Base-by-base conservation (phyloP, 2,329 filamentous ascomycete species). In the Diaporthe humulicola region DNA sequence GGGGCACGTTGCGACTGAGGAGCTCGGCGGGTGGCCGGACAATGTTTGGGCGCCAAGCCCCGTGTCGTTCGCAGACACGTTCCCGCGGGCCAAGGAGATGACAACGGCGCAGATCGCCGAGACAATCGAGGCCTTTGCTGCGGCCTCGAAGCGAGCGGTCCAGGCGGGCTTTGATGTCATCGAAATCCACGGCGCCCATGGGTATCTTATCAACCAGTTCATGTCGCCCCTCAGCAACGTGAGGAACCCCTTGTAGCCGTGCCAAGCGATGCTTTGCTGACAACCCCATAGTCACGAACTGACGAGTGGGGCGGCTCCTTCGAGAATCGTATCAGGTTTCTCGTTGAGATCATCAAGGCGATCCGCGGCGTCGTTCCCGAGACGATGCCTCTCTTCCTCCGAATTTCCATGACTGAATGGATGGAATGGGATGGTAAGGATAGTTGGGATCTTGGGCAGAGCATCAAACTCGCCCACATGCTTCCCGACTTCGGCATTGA, bases 401-500 rank as follows among this genome's bases (percentile, higher is more conserved):
- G 91, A 71, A 86, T 93, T 77, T 91, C 89, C n/a, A 87, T 86
- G 6, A 92, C 90, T 8, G 91, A 93, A 78, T 92, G 90, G 90
- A 87, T 91, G 83, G 89, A 92, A 77, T 81, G 82, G 79, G 77
- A 81, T 8, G 82, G 79, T 67, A 78, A 84, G 77, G 84, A 85
- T 9, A 88, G 85, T 33, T 98, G 95, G 95, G 92, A 90, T 6
- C 79, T 93, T n/a, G 89, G 92, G 57, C 89, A 95, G 77, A 93
- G 83, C 74, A 90, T 93, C 76, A 86, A 84, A 71, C 89, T 97
- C 4, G 93, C 94, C 19, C 88, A 90, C 81, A 85, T 93, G 14
- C 89, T 98, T 1, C 93, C 94, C 0, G 90, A 89, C 0, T 86
- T 88, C 17, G 96, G 96, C 40, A 89, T 98, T 57, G 96, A 98